Evolutionary conservation across 2,329 filamentous ascomycete genomes (phyloP), one percentile per base, ranked within the genome.

Genomic region (Fusarium sublunatum): DNA sequence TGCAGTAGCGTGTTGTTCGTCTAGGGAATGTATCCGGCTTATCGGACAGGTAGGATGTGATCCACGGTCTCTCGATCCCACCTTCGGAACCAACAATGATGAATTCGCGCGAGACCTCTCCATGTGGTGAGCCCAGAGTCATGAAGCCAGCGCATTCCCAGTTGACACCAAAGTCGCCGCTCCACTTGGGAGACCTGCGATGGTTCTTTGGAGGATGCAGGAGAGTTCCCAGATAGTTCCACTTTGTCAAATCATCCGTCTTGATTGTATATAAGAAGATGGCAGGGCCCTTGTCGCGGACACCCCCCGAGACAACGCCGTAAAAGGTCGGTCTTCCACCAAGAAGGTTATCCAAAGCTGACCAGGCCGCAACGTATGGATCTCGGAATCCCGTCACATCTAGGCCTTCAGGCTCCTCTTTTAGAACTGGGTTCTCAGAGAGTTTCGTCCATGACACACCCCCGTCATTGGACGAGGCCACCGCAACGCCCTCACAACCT

Each of bases 61-160:
- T n/a, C n/a, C n/a, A n/a, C n/a, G n/a, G n/a, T n/a, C n/a, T n/a
- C n/a, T n/a, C n/a, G n/a, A n/a, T n/a, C n/a, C n/a, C 73, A 41
- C 81, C 80, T 63, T 83, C 80, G 2, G 77, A 72, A 2, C 80
- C 79, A 58, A 79, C 76, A 12, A 82, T 70, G 29, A 82, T 61
- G 48, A 82, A 79, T 41, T 81, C 13, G 5, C 68, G 35, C 6
- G 19, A 24, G 4, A 13, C 32, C 36, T 26, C 32, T 6, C 28
- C 61, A n/a, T n/a, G n/a, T n/a, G n/a, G n/a, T 24, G 78, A 73
- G 7, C 46, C 59, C 11, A 83, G 66, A 0, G 76, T 78, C 53
- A 78, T 65, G 58, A 82, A 74, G 57, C 79, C 82, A 25, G 75
- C 76, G 13, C 79, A 78, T 60, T 83, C 81, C 80, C 80, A 83